These are phyloP conservation scores for Sphaerulina populicola DNA, from an alignment of 2,329 filamentous ascomycete species.

Conservation along the genomic window DNA sequence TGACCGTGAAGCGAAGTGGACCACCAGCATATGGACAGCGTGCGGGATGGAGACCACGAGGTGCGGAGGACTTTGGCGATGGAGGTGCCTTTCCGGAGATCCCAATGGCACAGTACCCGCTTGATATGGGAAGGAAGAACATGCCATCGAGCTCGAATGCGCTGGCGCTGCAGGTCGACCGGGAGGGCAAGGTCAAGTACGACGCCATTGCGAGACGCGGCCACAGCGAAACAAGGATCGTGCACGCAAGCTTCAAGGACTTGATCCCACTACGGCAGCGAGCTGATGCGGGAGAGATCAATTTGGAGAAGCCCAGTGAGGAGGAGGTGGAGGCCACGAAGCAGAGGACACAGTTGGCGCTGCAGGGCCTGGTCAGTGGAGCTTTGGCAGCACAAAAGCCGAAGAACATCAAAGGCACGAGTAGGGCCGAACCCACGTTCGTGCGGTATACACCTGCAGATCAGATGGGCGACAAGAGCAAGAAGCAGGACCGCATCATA, in stretches of 20 bases:
- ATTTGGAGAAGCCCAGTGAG: constrained; percentile 71
- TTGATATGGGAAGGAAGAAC: constrained; percentile 81
- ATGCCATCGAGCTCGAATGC: constrained; percentile 65
- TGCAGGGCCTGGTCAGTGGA: constrained; percentile 72
- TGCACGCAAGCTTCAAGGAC: constrained; percentile 95
- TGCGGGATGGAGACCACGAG: constrained; percentile 80
- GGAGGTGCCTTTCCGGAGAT: constrained; percentile 94
- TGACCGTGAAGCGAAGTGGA: constrained; percentile 73
- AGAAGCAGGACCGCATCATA: constrained; percentile 92
- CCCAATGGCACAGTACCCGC: constrained; percentile 85
- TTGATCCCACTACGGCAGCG: constrained; percentile 88
- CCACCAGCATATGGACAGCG: constrained; percentile 84
- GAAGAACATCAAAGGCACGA: constrained; percentile 82
- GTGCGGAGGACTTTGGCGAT: constrained; percentile 86
- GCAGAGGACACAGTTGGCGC: constrained; percentile 77
- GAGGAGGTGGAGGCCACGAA: constrained; percentile 78
- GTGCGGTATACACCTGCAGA: constrained; percentile 93
- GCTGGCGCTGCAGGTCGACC: constrained; percentile 83
- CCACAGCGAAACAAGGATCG: constrained; percentile 71
- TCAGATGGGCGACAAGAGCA: constrained; percentile 82
- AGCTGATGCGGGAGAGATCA: constrained; percentile 85
- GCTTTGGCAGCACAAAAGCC: constrained; percentile 89
- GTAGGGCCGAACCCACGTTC: constrained; percentile 77
- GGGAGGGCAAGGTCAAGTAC: constrained; percentile 89
- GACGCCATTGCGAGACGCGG: constrained; percentile 88